Evolutionary conservation across 1,284 basidiomycete genomes (phyloP), one percentile per base, ranked within the genome.

Genomic region (Malassezia psittaci): DNA sequence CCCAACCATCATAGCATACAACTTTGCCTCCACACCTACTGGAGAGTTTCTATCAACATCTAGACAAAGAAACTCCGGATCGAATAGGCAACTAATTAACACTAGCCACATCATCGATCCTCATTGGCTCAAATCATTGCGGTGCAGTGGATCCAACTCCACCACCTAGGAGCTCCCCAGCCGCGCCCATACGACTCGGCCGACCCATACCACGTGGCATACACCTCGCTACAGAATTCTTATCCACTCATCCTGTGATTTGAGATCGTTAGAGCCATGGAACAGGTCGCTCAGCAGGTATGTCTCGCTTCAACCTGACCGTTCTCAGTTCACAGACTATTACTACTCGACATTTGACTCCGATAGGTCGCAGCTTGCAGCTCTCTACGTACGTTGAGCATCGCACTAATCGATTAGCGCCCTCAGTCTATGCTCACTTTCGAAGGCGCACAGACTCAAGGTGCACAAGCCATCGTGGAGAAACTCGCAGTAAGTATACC

Each of bases 351-450:
- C 81, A 0, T 90, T 90, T 68, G 84, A 87, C 69, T 15, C 75
- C 5, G 76, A 85, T 74, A 81, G 88, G 29, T 48, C 75, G 0
- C 51, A 61, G 9, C 80, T 91, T 46, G 66, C 57, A 5, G 57
- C 77, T 46, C 83, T 91, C 75, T 91, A 90, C 77, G 88, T 90
- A 84, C 81, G 65, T 65, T 13, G 35, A 15, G 3, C 11, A 33
- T 16, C 13, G 43, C 35, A 12, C 6, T 59, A 2, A 39, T 8
- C 19, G 6, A 43, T 19, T 73, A 96, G 93, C 83, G 90, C 62
- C 78, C 80, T 32, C 60, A 75, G 50, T 96, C 91, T 19, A 96
- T 94, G 88, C 79, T 98, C 68, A 84, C 86, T 10, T 98, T 84
- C 78, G 91, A 98, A 78, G 82, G 82, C 19, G 59, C 74, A 35